A percentile compares a stretch with the other conserved stretches of the same genome.
Evolutionary conservation across 202 grass and related monocot species (phyloP).

Genomic region (Elaeis oleifera): DNA sequence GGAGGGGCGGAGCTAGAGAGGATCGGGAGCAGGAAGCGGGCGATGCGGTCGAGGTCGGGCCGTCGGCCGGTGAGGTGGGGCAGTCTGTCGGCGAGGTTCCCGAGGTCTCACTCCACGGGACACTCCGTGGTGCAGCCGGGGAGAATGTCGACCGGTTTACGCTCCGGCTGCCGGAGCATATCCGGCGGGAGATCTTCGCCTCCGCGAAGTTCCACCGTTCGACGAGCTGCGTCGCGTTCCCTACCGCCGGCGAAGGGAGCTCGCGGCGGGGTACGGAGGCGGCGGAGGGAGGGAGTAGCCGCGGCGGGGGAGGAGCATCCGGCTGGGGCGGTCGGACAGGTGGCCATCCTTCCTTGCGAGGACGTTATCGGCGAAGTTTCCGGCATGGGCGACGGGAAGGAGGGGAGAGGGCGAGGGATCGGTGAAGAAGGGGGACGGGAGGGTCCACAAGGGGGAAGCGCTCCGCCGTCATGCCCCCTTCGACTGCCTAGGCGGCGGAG

Average conservation of each 20-base stretch:
- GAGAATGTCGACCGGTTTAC: constrained; percentile 58
- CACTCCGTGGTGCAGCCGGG: constrained; percentile 30
- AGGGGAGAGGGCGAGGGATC: constrained; percentile 23
- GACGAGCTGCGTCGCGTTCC: constrained; percentile 45
- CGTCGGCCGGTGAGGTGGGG: constrained; percentile 35
- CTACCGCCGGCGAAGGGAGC: constrained; percentile 32
- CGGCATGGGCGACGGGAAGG: constrained; percentile 28
- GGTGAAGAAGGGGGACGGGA: constrained; percentile 28
- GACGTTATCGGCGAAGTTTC: constrained; percentile 22
- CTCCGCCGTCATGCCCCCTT: not conserved
- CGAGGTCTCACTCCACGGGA: constrained; percentile 67
- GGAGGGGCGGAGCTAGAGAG: constrained; percentile 47
- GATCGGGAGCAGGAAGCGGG: constrained; percentile 53
- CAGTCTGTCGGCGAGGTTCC: constrained; percentile 23
- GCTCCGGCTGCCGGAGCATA: constrained; percentile 49
- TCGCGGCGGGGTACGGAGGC: constrained; percentile 19
- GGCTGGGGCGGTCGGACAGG: constrained; percentile 23
- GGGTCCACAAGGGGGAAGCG: constrained; percentile 9
- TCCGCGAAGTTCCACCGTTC: constrained; percentile 52
- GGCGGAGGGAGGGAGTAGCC: constrained; percentile 31
- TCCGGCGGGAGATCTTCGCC: constrained; percentile 43
- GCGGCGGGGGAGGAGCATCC: constrained; percentile 38
- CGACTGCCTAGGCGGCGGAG: constrained; percentile 13
- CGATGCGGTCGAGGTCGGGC: constrained; percentile 47
- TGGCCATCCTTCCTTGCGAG: constrained; percentile 20